Conservation (phyloP, 2,329 filamentous ascomycete genomes). For the Venturia effusa region DNA sequence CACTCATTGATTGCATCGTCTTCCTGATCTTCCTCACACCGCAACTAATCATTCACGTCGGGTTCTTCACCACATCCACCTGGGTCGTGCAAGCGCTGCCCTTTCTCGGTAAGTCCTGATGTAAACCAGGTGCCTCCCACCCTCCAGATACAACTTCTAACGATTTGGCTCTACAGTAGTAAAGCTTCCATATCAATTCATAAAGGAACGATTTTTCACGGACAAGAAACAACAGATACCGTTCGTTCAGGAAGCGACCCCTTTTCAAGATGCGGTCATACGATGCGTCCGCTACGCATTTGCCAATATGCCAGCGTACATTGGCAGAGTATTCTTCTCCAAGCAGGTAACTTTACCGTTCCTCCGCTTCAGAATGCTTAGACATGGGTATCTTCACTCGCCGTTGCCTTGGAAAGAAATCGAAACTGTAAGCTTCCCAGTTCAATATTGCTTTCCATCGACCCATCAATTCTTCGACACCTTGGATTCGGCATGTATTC, state of each 20-base stretch:
- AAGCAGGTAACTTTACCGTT: constrained; percentile 65
- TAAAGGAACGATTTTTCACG: constrained; percentile 47
- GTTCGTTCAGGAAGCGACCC: constrained; percentile 58
- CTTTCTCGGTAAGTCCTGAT: constrained; percentile 51
- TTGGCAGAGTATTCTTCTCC: constrained; percentile 69
- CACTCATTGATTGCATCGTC: constrained; percentile 62
- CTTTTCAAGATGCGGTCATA: constrained; percentile 68
- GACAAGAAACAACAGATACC: constrained; percentile 37
- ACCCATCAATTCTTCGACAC: neutral
- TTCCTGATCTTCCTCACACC: constrained; percentile 62
- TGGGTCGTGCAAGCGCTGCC: constrained; percentile 55
- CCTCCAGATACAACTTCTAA: neutral
- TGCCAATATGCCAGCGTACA: constrained; percentile 53
- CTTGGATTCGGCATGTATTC: too few species aligned
- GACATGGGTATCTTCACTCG: constrained; percentile 54
- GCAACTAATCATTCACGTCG: constrained; percentile 59
- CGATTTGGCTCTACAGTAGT: constrained; percentile 37
- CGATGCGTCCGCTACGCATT: constrained; percentile 72
- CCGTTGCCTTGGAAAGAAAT: constrained; percentile 51
- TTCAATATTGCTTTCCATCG: neutral
- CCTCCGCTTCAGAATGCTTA: constrained; percentile 61
- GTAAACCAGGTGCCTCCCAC: neutral
- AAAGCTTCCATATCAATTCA: constrained; percentile 46
- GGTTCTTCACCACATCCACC: constrained; percentile 45
- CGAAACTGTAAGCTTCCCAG: neutral